phyloP scores from a whole-genome alignment of 169 alveolate species.

The Eimeria acervulina region DNA sequence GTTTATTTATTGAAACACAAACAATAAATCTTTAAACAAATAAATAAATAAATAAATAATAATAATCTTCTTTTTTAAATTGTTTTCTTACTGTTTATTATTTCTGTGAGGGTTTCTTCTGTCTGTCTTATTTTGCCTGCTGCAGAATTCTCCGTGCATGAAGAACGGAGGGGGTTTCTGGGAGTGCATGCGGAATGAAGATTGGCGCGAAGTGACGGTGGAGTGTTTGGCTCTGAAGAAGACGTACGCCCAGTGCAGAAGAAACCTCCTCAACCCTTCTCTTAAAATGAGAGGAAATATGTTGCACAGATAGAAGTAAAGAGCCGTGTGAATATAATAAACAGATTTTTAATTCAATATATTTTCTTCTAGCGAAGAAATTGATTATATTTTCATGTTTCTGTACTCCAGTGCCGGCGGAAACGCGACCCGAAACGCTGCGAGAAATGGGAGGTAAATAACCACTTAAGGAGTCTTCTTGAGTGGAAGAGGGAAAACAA shows the following conservation, averaged over 20 bases:
- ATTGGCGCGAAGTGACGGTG: neutral
- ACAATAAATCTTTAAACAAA: conserved; percentile 91
- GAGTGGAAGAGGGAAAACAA: neutral
- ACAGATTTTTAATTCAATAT: no score
- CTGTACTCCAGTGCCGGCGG: neutral
- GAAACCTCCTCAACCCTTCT: conserved; percentile 17
- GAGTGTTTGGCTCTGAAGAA: conserved; percentile 7
- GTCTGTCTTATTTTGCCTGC: neutral
- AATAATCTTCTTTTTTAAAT: neutral
- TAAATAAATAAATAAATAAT: conserved; percentile 86
- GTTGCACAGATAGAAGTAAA: neutral
- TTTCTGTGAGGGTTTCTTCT: no score
- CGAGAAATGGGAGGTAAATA: neutral
- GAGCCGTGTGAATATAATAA: neutral
- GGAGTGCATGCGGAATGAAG: conserved; percentile 19
- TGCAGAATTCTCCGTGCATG: conserved; percentile 4
- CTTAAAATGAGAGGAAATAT: conserved; percentile 5
- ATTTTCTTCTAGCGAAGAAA: neutral
- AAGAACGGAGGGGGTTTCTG: neutral
- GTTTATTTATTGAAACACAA: conserved; percentile 94
- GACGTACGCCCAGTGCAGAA: conserved; percentile 22
- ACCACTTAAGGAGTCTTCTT: neutral
- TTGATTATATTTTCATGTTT: neutral
- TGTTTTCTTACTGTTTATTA: no score
- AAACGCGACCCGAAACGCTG: neutral